Base-by-base conservation (phyloP, 495 filamentous ascomycete genomes). In the Penicillium lividum region DNA sequence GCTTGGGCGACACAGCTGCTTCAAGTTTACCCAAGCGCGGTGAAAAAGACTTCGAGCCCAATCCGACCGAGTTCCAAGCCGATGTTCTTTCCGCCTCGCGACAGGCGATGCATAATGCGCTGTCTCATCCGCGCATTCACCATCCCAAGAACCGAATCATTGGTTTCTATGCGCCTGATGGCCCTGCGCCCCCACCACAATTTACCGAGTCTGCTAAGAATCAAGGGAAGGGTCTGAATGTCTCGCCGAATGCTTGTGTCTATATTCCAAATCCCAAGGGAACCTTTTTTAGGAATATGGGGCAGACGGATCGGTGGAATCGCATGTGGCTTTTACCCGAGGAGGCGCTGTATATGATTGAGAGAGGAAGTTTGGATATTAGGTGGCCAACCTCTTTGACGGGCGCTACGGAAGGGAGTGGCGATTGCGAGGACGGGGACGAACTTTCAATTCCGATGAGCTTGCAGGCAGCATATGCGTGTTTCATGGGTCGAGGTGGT, bases 11-110 rank as follows among this genome's bases (percentile, higher is more conserved):
- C 30, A 59, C 63, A 38, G 59, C 74, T 28, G 64, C 76, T 44
- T 59, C 73, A 7, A 71, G 74, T 13, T 77, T 93, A 34, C 90
- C 90, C 38, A 86, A 84, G 58, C 89, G 89, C 56, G 94, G 94
- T 49, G 90, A 94, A 68, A 98, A 98, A 71, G 94, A 98, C 77
- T 98, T 97, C 71, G 94, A 97, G 73, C 84, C 89, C 13, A 90
- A 98, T 71, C 90, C 88, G 56, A 98, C 94, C 13, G 77, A 83
- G 46, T 84, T 87, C 54, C 94, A 98, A 73, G 83, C 85, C 60
- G 74, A 81, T 51, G 81, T 87, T 27, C 87, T 98, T 48, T 84
- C 86, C 59, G 84, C 88, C 25, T 93, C 90, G 29, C 85, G 93
- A n/a, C 76, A 80, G 54, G 94, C 93, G 0, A 97, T 98, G 92